phyloP scores from a whole-genome alignment of 176 grass and related monocot species.

The Tuctoria greenei region DNA sequence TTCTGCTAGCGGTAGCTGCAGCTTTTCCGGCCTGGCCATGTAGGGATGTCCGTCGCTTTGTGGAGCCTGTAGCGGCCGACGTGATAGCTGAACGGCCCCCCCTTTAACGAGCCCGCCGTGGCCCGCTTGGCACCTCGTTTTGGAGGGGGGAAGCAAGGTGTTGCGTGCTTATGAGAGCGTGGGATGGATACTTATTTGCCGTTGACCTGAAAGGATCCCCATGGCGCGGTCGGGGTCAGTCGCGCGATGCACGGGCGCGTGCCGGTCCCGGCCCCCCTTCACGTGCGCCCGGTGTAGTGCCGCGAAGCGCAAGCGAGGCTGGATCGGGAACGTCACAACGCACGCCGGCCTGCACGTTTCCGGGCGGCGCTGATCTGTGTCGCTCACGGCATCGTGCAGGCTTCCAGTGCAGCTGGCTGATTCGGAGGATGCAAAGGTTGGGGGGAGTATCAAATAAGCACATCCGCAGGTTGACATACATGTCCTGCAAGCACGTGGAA shows the following conservation, averaged over 20 bases:
- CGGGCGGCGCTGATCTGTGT: not conserved
- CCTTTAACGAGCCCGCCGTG: constrained; percentile 1
- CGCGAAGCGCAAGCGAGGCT: not conserved
- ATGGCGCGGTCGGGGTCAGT: constrained; percentile 32
- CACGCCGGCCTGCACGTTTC: not conserved
- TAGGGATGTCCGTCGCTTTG: not conserved
- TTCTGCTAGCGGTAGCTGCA: not conserved
- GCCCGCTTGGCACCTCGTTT: not conserved
- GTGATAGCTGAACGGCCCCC: constrained; percentile 18
- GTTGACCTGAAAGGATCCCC: constrained; percentile 38
- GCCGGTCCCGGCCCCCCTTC: not conserved
- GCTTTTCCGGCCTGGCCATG: constrained; percentile 1
- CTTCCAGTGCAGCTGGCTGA: not conserved
- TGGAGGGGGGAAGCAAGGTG: not conserved
- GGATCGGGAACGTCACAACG: not conserved
- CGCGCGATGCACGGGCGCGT: constrained; percentile 42
- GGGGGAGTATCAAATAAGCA: not conserved
- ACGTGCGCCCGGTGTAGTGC: not conserved
- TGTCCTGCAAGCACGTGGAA: too few species aligned
- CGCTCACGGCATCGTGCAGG: not conserved
- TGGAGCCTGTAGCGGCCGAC: not conserved
- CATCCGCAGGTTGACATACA: too few species aligned
- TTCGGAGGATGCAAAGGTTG: not conserved
- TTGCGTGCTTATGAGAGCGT: not conserved
- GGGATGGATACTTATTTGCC: constrained; percentile 21